Evolutionary conservation across 495 filamentous ascomycete genomes (phyloP).

Genomic region (Penicillium crystallinum): DNA sequence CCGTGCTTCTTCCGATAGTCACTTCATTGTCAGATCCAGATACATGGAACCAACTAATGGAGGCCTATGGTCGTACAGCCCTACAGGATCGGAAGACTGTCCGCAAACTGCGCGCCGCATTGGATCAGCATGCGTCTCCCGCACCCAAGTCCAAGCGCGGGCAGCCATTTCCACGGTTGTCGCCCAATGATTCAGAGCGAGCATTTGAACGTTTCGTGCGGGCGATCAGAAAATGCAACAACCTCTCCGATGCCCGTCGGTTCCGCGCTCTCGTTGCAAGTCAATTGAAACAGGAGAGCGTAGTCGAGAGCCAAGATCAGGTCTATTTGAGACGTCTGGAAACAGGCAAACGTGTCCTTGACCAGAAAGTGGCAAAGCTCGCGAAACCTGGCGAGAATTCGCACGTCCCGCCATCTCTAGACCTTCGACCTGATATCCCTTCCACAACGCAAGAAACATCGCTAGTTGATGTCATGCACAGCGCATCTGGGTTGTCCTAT

Average conservation of each 20-base stretch:
- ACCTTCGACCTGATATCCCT: slow-evolving; percentile 33
- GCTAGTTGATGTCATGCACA: slow-evolving; percentile 75
- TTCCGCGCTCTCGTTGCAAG: slow-evolving; percentile 90
- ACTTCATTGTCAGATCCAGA: slow-evolving; percentile 68
- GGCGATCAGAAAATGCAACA: slow-evolving; percentile 80
- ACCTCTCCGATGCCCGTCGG: slow-evolving; percentile 87
- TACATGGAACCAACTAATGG: slow-evolving; percentile 94
- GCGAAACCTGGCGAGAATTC: slow-evolving; percentile 56
- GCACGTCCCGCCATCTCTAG: slow-evolving; percentile 27
- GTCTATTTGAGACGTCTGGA: slow-evolving; percentile 84
- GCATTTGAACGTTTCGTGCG: slow-evolving; percentile 93
- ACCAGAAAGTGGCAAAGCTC: slow-evolving; percentile 81
- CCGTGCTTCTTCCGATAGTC: slow-evolving; percentile 36
- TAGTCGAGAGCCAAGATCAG: slow-evolving; percentile 71
- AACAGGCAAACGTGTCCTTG: slow-evolving; percentile 82
- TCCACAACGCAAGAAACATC: slow-evolving; percentile 65
- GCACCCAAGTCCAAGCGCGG: slow-evolving; percentile 60
- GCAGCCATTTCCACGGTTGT: slow-evolving; percentile 61
- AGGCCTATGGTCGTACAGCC: slow-evolving; percentile 80
- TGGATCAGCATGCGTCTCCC: slow-evolving; percentile 92
- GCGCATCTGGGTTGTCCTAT: slow-evolving; percentile 86
- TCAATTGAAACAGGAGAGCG: slow-evolving; percentile 80
- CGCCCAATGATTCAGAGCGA: slow-evolving; percentile 72
- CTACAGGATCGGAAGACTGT: slow-evolving; percentile 95
- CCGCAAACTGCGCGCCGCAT: slow-evolving; percentile 82